Conservation (phyloP, 164 flowering plant species). For the Magnolia sinica region DNA sequence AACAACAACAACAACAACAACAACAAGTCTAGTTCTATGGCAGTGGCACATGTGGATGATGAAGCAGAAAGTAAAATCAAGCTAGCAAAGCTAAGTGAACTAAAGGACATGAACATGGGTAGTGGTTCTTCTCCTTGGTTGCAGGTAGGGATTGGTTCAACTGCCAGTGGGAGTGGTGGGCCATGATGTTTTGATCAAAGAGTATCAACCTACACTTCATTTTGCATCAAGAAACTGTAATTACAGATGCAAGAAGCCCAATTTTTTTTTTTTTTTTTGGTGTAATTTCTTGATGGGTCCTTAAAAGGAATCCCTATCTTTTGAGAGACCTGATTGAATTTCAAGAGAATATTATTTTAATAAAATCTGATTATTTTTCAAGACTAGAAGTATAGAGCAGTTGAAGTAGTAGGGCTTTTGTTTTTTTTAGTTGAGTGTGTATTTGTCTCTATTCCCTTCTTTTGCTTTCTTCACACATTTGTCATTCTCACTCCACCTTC, state of each 20-base stretch:
- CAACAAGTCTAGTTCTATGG: slow-evolving; percentile 8
- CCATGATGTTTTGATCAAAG: slow-evolving; percentile 11
- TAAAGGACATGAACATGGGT: slow-evolving; percentile 53
- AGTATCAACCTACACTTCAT: slow-evolving; percentile 1
- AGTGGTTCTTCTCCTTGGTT: slow-evolving; percentile 72
- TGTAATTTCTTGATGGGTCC: slow-evolving; percentile 15
- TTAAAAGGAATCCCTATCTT: not conserved
- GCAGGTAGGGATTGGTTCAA: slow-evolving; percentile 88
- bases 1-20: slow-evolving; percentile 6
- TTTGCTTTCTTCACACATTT: not conserved
- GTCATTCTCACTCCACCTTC: not conserved
- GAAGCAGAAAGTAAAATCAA: slow-evolving; percentile 73
- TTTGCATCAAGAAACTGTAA: slow-evolving; percentile 18
- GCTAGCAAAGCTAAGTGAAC: slow-evolving; percentile 75
- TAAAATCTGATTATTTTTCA: slow-evolving; percentile 10
- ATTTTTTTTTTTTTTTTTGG: not conserved
- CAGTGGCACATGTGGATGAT: slow-evolving; percentile 35
- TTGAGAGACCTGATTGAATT: not conserved
- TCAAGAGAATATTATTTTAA: slow-evolving; percentile 15
- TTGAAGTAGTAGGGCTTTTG: not conserved
- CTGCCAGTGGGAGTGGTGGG: slow-evolving; percentile 36
- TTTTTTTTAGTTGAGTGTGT: not conserved
- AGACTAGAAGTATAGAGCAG: not conserved
- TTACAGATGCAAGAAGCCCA: slow-evolving; percentile 20
- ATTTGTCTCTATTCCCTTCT: not conserved